Conservation (phyloP, 345 rosid genomes). For the Mercurialis annua region DNA sequence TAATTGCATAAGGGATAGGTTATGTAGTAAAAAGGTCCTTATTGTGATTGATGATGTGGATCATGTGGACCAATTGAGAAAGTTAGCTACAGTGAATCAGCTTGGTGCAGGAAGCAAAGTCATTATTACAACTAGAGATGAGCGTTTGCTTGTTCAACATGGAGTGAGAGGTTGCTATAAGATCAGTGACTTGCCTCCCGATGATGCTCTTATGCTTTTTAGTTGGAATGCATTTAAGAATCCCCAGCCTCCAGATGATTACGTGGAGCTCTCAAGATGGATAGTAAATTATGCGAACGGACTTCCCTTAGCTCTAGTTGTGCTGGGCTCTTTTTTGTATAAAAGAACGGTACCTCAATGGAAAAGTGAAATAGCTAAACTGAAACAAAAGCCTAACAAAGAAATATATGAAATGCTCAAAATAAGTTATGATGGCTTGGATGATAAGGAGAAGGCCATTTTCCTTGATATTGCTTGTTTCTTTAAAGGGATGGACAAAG, state of each 20-base stretch:
- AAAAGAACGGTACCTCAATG: slow-evolving; percentile 6
- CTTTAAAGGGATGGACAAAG: slow-evolving; percentile 21
- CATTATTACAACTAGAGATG: slow-evolving; percentile 13
- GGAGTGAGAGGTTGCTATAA: slow-evolving; percentile 9
- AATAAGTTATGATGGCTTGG: slow-evolving; percentile 21
- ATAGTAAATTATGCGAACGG: slow-evolving; percentile 11
- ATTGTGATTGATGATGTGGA: slow-evolving; percentile 16
- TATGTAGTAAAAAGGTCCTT: slow-evolving; percentile 1
- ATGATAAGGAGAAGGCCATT: slow-evolving; percentile 13
- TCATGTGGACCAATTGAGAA: slow-evolving; percentile 2
- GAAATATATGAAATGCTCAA: slow-evolving; percentile 8
- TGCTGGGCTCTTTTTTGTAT: slow-evolving; percentile 19
- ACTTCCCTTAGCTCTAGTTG: slow-evolving; percentile 21
- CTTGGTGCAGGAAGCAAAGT: slow-evolving; percentile 17
- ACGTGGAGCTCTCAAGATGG: not conserved
- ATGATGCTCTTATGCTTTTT: slow-evolving; percentile 14
- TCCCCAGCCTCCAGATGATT: not conserved
- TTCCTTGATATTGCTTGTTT: slow-evolving; percentile 27
- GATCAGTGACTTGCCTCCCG: not conserved
- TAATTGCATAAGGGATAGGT: slow-evolving; percentile 10
- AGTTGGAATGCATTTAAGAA: slow-evolving; percentile 14
- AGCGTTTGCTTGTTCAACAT: slow-evolving; percentile 8
- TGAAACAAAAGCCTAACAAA: slow-evolving; percentile 9
- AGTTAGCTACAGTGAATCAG: slow-evolving; percentile 8
- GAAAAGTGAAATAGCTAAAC: slow-evolving; percentile 11